Evolutionary conservation across 176 grass and related monocot species (phyloP), one percentile per base, ranked within the genome.

Genomic region (Raddia distichophylla): DNA sequence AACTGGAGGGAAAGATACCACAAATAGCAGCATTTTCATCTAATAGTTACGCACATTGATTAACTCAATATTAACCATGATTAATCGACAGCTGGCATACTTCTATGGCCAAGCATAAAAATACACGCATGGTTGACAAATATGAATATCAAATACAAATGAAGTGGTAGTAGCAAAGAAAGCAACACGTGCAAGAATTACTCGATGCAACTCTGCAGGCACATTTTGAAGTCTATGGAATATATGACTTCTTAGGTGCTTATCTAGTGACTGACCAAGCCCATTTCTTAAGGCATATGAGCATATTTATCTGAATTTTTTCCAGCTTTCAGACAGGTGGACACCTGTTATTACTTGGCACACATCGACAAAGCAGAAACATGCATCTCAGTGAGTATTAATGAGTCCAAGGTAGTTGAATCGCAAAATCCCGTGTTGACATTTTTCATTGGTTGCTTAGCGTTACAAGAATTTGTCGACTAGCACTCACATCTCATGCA

Each of bases 51-150:
- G 60, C 60, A 6, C 8, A 10, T 40, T 70, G 45, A 16, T 27
- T 59, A 78, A 57, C 27, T 64, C 42, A 43, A 43, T 15, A 55
- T 59, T 53, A 51, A 71, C 57, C 10, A 27, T 63, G 59, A 72
- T 34, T 22, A 79, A 58, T 49, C 66, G 59, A 56, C 7, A 15
- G 45, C 37, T 88, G 51, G 77, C 77, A 73, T 60, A 55, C 32
- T n/a, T 62, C 18, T 46, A 0, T 1, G 1, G 1, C 5, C n/a
- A 66, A 67, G 44, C 53, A 77, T 73, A 76, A 81, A 40, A 71
- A 55, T 43, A 71, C 57, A 69, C 11, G 2, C 61, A 50, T 37
- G 44, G 33, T 51, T 81, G n/a, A 20, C 18, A 86, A 57, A 15
- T 20, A 32, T 82, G 10, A 65, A 11, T 59, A 66, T 6, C 60